Conservation (phyloP, 176 grass and related monocot genomes). For the Rhipidocladum racemiflorum region DNA sequence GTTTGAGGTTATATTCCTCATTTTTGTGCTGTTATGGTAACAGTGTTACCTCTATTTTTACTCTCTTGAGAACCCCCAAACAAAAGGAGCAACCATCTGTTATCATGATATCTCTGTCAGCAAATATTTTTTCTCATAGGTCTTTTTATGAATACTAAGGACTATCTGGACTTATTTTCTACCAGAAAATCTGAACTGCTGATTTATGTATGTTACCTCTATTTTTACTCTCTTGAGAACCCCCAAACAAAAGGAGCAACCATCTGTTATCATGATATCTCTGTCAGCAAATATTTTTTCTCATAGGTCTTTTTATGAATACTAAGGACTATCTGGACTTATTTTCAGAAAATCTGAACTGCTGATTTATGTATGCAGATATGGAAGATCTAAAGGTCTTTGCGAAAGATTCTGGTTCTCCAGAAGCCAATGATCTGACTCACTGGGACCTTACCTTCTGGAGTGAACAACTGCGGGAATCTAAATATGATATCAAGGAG, state of each 20-base stretch:
- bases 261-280: neutral
- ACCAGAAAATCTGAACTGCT: neutral
- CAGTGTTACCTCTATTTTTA: neutral
- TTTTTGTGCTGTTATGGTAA: neutral
- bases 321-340: neutral
- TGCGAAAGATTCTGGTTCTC: conserved; percentile 63
- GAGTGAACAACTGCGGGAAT: conserved; percentile 82
- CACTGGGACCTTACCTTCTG: too few species aligned
- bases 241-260: neutral
- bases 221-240: neutral
- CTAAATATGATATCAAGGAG: conserved; percentile 96
- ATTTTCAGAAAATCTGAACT: neutral
- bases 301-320: neutral
- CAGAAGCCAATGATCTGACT: conserved; percentile 72
- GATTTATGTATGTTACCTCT: neutral
- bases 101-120: neutral
- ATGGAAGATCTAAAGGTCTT: conserved; percentile 76
- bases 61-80: neutral
- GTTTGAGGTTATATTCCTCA: neutral
- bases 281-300: neutral
- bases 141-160: neutral
- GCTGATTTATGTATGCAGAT: conserved; percentile 52
- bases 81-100: neutral
- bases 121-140: neutral
- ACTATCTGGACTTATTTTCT: neutral